Evolutionary conservation across 345 rosid genomes (phyloP).

Genomic region (Heritiera littoralis): DNA sequence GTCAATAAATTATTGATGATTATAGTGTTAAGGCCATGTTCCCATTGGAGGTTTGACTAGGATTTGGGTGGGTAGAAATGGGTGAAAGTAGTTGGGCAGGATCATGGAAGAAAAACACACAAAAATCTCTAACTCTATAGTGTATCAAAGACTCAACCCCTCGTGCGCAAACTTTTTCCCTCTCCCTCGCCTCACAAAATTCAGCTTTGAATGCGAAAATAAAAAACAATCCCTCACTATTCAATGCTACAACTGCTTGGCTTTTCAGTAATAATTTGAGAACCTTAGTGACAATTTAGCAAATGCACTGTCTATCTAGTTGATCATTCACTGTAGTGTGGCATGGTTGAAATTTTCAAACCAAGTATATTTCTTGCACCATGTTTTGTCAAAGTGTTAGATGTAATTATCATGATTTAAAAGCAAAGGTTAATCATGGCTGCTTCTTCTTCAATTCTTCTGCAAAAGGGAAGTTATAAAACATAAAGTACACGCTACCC

Average conservation of each 20-base stretch:
- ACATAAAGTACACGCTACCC: slow-evolving; percentile 22
- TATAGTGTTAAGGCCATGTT: slow-evolving; percentile 30
- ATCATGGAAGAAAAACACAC: slow-evolving; percentile 33
- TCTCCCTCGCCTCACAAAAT: background rate
- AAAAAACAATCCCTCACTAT: background rate
- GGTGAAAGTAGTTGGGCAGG: slow-evolving; percentile 95
- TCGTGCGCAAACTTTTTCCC: slow-evolving; percentile 39
- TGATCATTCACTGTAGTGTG: slow-evolving; percentile 14
- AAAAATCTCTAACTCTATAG: slow-evolving; percentile 21
- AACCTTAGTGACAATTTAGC: slow-evolving; percentile 15
- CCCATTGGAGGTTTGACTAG: slow-evolving; percentile 34
- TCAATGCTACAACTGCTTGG: slow-evolving; percentile 22
- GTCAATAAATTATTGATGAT: slow-evolving; percentile 25
- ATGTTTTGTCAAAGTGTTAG: slow-evolving; percentile 85
- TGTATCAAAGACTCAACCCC: slow-evolving; percentile 55
- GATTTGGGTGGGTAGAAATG: slow-evolving; percentile 79
- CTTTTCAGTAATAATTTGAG: slow-evolving; percentile 17
- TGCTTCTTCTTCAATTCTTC: slow-evolving; percentile 50
- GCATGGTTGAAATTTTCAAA: slow-evolving; percentile 25
- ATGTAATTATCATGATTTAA: slow-evolving; percentile 58
- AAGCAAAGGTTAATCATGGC: slow-evolving; percentile 32
- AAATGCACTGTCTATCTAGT: background rate
- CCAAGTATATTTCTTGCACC: slow-evolving; percentile 29
- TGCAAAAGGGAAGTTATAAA: slow-evolving; percentile 21
- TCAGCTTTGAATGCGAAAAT: background rate